phyloP scores from a whole-genome alignment of 176 grass and related monocot species.

The Cenchrus fungigraminus region DNA sequence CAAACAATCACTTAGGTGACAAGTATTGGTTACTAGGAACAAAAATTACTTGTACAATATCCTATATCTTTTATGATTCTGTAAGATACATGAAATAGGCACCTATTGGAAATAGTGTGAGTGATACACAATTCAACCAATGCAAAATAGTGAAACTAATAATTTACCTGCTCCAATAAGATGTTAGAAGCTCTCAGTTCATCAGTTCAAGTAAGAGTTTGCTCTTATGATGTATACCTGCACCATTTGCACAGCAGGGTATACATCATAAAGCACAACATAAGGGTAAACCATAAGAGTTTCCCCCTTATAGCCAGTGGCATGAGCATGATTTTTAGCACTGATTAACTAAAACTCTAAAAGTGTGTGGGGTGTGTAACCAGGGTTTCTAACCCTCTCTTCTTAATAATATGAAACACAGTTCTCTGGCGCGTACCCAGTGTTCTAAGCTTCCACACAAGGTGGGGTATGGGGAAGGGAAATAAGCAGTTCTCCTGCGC shows the following conservation, averaged over 20 bases:
- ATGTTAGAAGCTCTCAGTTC: not conserved
- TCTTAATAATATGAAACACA: too few relatives aligned
- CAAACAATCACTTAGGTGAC: not conserved
- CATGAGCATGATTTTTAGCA: not conserved
- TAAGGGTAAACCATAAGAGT: too few relatives aligned
- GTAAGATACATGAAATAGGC: not conserved
- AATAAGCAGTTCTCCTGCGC: too few relatives aligned
- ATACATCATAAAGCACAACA: not conserved
- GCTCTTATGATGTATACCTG: slow-evolving; percentile 7
- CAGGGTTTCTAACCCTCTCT: too few relatives aligned
- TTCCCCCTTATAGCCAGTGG: too few relatives aligned
- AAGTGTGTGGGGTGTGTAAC: too few relatives aligned
- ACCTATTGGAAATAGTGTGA: not conserved
- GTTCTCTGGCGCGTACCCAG: too few relatives aligned
- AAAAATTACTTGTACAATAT: not conserved
- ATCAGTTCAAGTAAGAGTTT: not conserved
- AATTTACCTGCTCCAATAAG: not conserved
- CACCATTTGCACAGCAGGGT: not conserved
- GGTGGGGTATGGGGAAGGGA: too few relatives aligned
- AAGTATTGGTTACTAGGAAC: not conserved
- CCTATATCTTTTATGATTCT: not conserved
- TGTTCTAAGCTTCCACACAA: too few relatives aligned
- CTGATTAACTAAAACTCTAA: too few relatives aligned
- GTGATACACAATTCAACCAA: not conserved
- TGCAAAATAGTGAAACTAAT: not conserved